phyloP scores from a whole-genome alignment of 129 eudicot species.

The Flaveria linearis region DNA sequence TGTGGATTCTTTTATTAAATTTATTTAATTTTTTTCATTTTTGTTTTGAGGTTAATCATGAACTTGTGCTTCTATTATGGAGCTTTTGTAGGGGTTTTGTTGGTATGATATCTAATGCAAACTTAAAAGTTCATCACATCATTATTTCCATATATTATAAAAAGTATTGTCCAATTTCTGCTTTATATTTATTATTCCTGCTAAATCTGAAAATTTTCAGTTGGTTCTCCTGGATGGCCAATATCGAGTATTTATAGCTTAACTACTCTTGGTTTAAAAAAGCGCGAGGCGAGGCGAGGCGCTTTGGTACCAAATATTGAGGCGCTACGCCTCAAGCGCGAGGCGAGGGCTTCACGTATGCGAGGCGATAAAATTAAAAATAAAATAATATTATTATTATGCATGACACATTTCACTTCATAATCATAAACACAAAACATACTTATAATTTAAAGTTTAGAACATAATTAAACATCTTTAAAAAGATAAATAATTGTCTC shows the following conservation, averaged over 20 bases:
- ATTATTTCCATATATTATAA: background rate
- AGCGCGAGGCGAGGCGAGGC: too few relatives aligned
- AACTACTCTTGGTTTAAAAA: too few relatives aligned
- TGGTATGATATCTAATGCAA: background rate
- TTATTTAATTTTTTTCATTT: background rate
- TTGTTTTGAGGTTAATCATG: conserved; percentile 18
- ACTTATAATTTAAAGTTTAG: too few relatives aligned
- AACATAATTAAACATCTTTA: too few relatives aligned
- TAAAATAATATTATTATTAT: too few relatives aligned
- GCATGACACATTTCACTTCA: too few relatives aligned
- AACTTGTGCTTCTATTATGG: conserved; percentile 6
- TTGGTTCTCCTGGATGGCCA: background rate
- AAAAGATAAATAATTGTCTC: too few relatives aligned
- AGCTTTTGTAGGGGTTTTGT: conserved; percentile 15
- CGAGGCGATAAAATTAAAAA: too few relatives aligned
- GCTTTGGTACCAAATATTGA: too few relatives aligned
- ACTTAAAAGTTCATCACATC: background rate
- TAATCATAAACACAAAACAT: too few relatives aligned
- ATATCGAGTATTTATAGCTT: background rate
- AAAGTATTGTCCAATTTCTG: background rate
- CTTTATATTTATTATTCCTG: conserved; percentile 1
- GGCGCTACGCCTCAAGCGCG: too few relatives aligned
- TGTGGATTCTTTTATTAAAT: conserved; percentile 13
- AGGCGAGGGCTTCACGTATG: too few relatives aligned
- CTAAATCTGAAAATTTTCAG: background rate